phyloP scores from a whole-genome alignment of 2,329 filamentous ascomycete genomes.

The Fusarium phyllophilum region DNA sequence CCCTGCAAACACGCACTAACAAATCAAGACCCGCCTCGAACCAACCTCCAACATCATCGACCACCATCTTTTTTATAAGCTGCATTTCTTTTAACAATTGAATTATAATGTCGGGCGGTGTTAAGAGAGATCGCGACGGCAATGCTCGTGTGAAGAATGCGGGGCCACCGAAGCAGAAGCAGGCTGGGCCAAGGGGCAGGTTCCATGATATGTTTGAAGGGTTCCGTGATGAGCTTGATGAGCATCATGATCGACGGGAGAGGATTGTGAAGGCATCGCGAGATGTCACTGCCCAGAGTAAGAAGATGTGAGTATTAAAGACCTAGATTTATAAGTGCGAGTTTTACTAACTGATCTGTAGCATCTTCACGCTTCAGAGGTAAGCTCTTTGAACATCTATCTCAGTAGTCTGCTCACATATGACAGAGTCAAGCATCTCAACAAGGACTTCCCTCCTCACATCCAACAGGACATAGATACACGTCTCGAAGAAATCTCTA shows the following conservation, averaged over 20 bases:
- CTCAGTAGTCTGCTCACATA: constrained; percentile 22
- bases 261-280: constrained; percentile 89
- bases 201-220: constrained; percentile 83
- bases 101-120: constrained; percentile 21
- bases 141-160: constrained; percentile 55
- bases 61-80: constrained; percentile 5
- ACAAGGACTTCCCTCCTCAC: constrained; percentile 70
- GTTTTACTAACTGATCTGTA: constrained; percentile 26
- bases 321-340: not conserved
- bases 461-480: constrained; percentile 76
- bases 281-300: constrained; percentile 92
- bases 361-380: constrained; percentile 55
- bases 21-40: constrained; percentile 36
- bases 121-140: constrained; percentile 54
- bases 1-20: constrained; percentile 37
- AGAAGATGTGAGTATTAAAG: constrained; percentile 81
- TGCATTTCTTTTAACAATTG: not conserved
- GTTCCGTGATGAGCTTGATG: constrained; percentile 89
- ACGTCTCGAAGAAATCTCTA: constrained; percentile 76
- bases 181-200: constrained; percentile 50
- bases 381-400: constrained; percentile 31
- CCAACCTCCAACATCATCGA: constrained; percentile 37
- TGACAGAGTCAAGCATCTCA: constrained; percentile 70
- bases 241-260: constrained; percentile 93
- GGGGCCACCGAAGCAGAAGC: constrained; percentile 41